phyloP scores from a whole-genome alignment of 176 grass and related monocot genomes.

The Triticum turgidum region DNA sequence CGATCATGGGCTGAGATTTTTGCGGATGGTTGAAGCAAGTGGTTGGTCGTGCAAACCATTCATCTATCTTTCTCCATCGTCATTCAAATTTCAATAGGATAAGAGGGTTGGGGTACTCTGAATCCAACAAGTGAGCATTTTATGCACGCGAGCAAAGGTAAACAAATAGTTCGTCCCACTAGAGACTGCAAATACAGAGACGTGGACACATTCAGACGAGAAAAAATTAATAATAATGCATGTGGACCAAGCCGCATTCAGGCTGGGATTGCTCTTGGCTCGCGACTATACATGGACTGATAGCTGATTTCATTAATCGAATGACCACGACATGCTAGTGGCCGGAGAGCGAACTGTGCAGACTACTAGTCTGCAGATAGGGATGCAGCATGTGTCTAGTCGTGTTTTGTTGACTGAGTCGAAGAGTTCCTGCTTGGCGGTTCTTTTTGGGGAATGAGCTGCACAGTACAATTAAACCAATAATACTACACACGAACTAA shows the following conservation, averaged over 20 bases:
- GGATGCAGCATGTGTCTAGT: background rate
- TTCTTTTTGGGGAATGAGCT: background rate
- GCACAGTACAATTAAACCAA: background rate
- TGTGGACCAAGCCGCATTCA: background rate
- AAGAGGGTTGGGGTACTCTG: too few species aligned
- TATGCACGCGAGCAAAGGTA: constrained; percentile 21
- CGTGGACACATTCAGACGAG: background rate
- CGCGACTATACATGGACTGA: background rate
- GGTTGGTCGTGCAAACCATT: background rate
- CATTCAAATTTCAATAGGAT: too few species aligned
- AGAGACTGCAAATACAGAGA: background rate
- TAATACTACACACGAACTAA: too few species aligned
- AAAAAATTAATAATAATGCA: background rate
- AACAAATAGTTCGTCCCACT: background rate
- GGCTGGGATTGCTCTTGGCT: background rate
- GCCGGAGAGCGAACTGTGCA: background rate
- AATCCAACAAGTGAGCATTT: background rate
- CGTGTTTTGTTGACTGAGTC: background rate
- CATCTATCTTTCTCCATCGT: background rate
- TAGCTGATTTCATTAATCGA: background rate
- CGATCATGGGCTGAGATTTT: background rate
- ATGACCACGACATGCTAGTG: background rate
- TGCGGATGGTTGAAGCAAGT: background rate
- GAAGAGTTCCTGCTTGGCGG: background rate
- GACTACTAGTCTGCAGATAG: background rate